These are phyloP conservation scores for Castanea mollissima DNA, from an alignment of 306 rosid species.

Conservation along the genomic window DNA sequence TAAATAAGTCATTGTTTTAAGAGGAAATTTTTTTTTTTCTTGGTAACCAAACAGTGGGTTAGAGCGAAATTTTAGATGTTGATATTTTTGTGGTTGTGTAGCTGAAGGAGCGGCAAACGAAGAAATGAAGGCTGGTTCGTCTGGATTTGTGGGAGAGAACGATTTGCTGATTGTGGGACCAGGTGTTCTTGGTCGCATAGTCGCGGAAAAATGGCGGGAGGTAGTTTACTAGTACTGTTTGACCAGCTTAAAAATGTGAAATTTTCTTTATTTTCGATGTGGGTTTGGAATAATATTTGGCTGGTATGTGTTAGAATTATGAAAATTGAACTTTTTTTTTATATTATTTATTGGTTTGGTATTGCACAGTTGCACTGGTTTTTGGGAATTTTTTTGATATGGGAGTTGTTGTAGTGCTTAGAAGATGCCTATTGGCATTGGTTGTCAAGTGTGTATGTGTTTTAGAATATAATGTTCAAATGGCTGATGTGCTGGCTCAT, in stretches of 20 bases:
- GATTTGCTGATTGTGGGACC: constrained; percentile 88
- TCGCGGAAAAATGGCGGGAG: constrained; percentile 83
- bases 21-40: neutral
- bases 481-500: no score
- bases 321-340: neutral
- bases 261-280: neutral
- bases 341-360: neutral
- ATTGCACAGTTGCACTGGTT: neutral
- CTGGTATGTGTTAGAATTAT: neutral
- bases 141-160: constrained; percentile 46
- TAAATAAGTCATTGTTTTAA: neutral
- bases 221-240: constrained; percentile 25
- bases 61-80: neutral
- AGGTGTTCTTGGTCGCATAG: constrained; percentile 90
- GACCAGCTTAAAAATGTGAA: neutral
- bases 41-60: neutral
- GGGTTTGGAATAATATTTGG: neutral
- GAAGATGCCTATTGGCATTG: neutral
- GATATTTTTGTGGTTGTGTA: constrained; percentile 4
- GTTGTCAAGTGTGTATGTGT: neutral
- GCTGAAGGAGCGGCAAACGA: constrained; percentile 44
- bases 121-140: constrained; percentile 34
- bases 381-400: neutral
- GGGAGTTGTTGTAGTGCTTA: neutral
- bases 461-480: neutral